These are phyloP conservation scores for Coemansia sp. DNA, from an alignment of 192 early-diverging fungal species.

Conservation along the genomic window DNA sequence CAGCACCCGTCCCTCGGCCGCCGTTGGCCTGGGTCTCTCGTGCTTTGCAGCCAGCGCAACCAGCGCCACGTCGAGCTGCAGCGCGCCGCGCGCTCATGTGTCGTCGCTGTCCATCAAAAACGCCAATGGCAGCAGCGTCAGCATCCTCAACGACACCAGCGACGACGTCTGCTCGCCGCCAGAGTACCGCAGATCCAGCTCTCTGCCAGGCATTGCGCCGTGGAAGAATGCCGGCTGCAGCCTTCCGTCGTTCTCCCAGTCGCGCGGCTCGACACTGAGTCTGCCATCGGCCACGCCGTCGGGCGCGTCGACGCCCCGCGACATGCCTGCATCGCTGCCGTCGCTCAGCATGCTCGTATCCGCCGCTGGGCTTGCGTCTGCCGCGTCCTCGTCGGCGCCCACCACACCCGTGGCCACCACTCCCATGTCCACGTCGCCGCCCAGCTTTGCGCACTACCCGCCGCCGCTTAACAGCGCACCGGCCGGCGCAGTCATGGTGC, in stretches of 20 bases:
- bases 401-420: not conserved
- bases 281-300: not conserved
- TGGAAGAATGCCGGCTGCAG: not conserved
- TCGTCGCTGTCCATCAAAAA: slow-evolving; percentile 19
- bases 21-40: not conserved
- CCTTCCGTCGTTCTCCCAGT: slow-evolving; percentile 1
- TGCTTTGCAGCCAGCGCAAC: not conserved
- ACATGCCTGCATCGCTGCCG: slow-evolving; percentile 6
- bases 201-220: slow-evolving; percentile 1
- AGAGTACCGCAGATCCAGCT: slow-evolving; percentile 8
- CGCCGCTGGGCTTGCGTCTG: slow-evolving; percentile 4
- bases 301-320: slow-evolving; percentile 9
- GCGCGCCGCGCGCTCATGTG: not conserved
- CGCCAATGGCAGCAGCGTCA: slow-evolving; percentile 15
- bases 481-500: slow-evolving; percentile 9
- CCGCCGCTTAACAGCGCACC: not conserved
- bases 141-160: slow-evolving; percentile 12
- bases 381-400: not conserved
- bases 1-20: slow-evolving; percentile 1
- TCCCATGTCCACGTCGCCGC: not conserved
- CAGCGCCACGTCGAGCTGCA: not conserved
- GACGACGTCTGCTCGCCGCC: not conserved
- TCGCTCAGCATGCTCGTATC: slow-evolving; percentile 8
- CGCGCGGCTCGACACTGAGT: slow-evolving; percentile 1
- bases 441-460: slow-evolving; percentile 8